Evolutionary conservation across 148 eudicot genomes (phyloP).

Genomic region (Arctostaphylos glauca): DNA sequence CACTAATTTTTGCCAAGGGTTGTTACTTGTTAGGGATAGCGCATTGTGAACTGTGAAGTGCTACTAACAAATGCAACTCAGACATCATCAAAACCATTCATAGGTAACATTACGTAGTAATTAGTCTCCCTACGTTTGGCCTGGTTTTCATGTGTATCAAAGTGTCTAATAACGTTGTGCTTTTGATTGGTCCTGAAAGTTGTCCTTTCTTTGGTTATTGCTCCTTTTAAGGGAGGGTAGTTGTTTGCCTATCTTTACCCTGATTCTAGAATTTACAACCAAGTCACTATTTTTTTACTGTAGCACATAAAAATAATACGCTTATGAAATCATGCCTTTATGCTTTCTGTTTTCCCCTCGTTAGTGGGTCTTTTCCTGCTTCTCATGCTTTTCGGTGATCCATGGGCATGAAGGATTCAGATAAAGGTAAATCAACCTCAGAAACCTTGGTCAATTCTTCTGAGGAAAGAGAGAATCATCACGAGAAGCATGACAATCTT

Average conservation of each 20-base stretch:
- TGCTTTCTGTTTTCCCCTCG: not conserved
- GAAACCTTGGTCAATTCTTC: slow-evolving; percentile 31
- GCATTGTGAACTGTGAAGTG: not conserved
- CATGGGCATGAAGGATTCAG: slow-evolving; percentile 40
- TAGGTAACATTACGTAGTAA: not conserved
- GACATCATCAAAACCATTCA: not conserved
- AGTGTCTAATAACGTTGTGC: not conserved
- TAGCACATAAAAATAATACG: not conserved
- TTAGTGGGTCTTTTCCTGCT: not conserved
- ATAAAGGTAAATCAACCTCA: slow-evolving; percentile 23
- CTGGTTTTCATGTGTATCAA: not conserved
- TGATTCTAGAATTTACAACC: not conserved
- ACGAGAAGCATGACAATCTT: slow-evolving; percentile 31
- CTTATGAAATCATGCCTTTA: not conserved
- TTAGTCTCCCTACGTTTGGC: not conserved
- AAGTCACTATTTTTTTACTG: not conserved
- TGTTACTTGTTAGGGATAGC: not conserved
- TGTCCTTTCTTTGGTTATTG: not conserved
- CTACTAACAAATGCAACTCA: not conserved
- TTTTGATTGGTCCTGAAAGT: not conserved
- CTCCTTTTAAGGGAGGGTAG: not conserved
- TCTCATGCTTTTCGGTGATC: slow-evolving; percentile 15
- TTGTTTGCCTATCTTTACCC: not conserved
- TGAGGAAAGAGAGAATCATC: slow-evolving; percentile 23
- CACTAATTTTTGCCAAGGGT: not conserved